Evolutionary conservation across 768 basidiomycete species (phyloP), one percentile per base, ranked within the genome.

Genomic region (Boletus speciosus): DNA sequence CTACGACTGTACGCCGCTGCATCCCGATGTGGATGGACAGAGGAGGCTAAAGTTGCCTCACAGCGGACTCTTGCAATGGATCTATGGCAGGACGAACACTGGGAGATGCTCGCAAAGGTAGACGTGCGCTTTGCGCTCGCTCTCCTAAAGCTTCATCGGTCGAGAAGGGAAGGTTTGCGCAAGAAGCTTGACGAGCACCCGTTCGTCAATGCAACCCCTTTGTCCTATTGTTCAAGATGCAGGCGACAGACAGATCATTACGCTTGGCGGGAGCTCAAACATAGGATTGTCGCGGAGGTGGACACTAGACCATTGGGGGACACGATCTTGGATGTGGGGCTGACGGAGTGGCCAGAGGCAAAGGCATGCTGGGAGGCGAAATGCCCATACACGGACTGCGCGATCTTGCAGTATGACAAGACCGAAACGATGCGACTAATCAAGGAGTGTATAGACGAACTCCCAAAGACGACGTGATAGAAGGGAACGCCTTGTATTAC

Each of bases 251-350:
- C 81, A 39, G 79, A 82, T 56, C 83, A 86, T 64, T 75, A 78
- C 49, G 81, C 82, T 6, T 85, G 85, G 85, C 74, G 81, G 59
- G 82, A 84, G 63, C 73, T 86, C 51, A 86, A 85, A 62, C 74
- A 80, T 59, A 76, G 69, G 44, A 78, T 85, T 49, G 62, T 80
- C 5, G 57, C 73, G 47, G 84, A 85, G 72, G 79, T 86, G 70
- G 85, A 86, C 56, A 57, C 61, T 8, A 76, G 82, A 10, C 82
- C 85, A 5, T 67, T 79, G 15, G 85, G 84, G 5, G 85, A 86
- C 61, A 81, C 81, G 6, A 71, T 86, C 36, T 41, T 76, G 54
- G 70, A 76, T 9, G 48, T 54, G 10, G 84, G 84, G 2, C 65
- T 86, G 47, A 61, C 62, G 12, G 75, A 77, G 35, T 86, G 84